These are phyloP conservation scores for sweet orange (Citrus sinensis) DNA, from an alignment of 345 rosid species.

Conservation along the genomic window DVS_A1.0 CM039161.1:22640501-22641000, in stretches of 20 bases:
- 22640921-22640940: conserved; percentile 98
- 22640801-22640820: conserved; percentile 90
- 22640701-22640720: conserved; percentile 58
- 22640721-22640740: conserved; percentile 51
- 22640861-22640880: conserved; percentile 90
- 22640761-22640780: conserved; percentile 69
- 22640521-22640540: conserved; percentile 54
- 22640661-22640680: conserved; percentile 55
- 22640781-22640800: conserved; percentile 52
- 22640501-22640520: conserved; percentile 81
- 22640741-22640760: conserved; percentile 51
- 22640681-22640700: conserved; percentile 52
- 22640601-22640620: conserved; percentile 57
- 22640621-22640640: conserved; percentile 74
- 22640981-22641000: conserved; percentile 53
- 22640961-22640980: conserved; percentile 70
- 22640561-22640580: conserved; percentile 63
- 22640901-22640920: conserved; percentile 88
- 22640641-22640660: conserved; percentile 72
- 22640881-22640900: conserved; percentile 67
- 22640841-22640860: conserved; percentile 93
- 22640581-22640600: conserved; percentile 78
- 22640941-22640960: conserved; percentile 81
- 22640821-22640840: conserved; percentile 84
- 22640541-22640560: conserved; percentile 81